These are phyloP conservation scores for Suhomyces kunorum DNA, from an alignment of 1,139 yeast genomes.

Conservation along the genomic window DNA sequence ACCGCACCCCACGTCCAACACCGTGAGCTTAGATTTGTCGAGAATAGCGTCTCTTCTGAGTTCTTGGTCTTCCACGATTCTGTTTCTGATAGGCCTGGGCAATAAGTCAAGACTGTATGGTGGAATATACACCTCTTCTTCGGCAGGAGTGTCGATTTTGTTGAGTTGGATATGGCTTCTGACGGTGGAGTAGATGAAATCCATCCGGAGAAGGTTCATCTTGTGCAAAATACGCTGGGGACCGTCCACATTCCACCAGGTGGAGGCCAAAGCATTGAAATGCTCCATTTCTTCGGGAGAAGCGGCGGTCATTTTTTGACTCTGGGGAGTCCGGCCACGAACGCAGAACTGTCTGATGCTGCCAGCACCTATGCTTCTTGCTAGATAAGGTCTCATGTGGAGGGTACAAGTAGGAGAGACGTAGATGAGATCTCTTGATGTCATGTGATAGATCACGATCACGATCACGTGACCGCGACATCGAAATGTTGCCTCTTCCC, in stretches of 20 bases:
- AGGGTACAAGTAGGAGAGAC: background rate
- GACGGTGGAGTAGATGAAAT: constrained; percentile 70
- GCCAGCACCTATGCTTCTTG: background rate
- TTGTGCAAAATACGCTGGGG: constrained; percentile 91
- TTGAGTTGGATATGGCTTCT: constrained; percentile 48
- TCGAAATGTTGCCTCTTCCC: no score
- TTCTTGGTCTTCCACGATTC: constrained; percentile 52
- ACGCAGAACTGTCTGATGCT: background rate
- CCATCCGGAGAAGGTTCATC: constrained; percentile 89
- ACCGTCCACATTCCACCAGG: constrained; percentile 97
- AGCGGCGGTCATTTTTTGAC: constrained; percentile 33
- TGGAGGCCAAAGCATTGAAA: constrained; percentile 78
- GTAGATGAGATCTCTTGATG: background rate
- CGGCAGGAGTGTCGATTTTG: constrained; percentile 33
- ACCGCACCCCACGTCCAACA: constrained; percentile 94
- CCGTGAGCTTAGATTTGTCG: constrained; percentile 41
- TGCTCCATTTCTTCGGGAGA: constrained; percentile 64
- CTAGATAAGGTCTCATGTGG: constrained; percentile 1
- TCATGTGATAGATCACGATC: background rate
- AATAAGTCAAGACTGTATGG: constrained; percentile 71
- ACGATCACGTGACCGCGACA: background rate
- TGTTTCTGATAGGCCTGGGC: constrained; percentile 53
- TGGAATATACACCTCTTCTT: constrained; percentile 66
- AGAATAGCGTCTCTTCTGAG: constrained; percentile 44
- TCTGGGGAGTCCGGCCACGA: background rate